Evolutionary conservation across 2,329 filamentous ascomycete species (phyloP).

Genomic region (Diaporthe caulivora): DNA sequence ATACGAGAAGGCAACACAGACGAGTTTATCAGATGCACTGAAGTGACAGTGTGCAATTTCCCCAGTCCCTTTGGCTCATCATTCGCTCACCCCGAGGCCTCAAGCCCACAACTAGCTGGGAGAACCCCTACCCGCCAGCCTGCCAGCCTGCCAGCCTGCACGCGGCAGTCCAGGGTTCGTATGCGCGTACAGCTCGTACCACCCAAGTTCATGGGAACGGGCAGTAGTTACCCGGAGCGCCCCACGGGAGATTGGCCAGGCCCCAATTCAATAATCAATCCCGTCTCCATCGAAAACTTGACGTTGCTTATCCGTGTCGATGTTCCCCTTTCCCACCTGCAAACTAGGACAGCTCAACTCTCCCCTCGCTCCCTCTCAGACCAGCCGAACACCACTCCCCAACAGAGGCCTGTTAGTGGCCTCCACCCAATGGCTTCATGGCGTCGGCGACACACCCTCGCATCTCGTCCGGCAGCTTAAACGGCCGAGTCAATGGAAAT

Average conservation of each 20-base stretch:
- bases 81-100: slow-evolving; percentile 3
- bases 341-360: background rate
- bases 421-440: slow-evolving; percentile 40
- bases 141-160: background rate
- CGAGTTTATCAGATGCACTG: background rate
- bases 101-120: background rate
- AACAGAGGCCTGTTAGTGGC: slow-evolving; percentile 31
- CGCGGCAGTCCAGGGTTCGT: background rate
- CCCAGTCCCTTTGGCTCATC: background rate
- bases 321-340: slow-evolving; percentile 13
- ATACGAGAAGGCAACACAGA: background rate
- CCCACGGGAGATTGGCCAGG: slow-evolving; percentile 24
- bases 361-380: background rate
- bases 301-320: background rate
- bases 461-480: slow-evolving; percentile 32
- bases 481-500: slow-evolving; percentile 34
- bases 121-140: background rate
- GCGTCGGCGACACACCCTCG: slow-evolving; percentile 36
- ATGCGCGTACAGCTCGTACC: background rate
- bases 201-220: background rate
- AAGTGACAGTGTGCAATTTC: background rate
- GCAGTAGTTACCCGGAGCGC: slow-evolving; percentile 20
- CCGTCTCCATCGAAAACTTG: slow-evolving; percentile 21
- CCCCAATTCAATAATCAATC: slow-evolving; percentile 5
- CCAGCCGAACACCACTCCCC: background rate